A percentile compares a stretch with the other conserved stretches of the same genome.
These are phyloP conservation scores for Phylloporus scabripes DNA, from an alignment of 768 basidiomycete species.

Conservation along the genomic window DNA sequence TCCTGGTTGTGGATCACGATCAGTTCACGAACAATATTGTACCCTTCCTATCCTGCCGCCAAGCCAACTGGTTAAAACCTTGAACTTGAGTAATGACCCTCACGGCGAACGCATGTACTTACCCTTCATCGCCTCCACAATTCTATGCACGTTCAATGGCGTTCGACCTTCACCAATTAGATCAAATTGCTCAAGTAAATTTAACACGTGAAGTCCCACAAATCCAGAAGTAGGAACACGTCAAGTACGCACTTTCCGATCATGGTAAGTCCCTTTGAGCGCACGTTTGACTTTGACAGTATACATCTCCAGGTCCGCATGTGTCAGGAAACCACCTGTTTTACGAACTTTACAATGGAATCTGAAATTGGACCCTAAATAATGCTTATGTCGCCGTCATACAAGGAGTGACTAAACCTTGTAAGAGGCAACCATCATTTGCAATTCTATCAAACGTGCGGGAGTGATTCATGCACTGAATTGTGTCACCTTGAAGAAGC, in stretches of 20 bases:
- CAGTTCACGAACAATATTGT: constrained; percentile 8
- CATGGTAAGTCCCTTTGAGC: constrained; percentile 70
- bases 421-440: constrained; percentile 78
- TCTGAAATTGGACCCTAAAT: constrained; percentile 75
- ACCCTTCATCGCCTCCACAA: constrained; percentile 86
- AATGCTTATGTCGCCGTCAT: constrained; percentile 6
- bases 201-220: constrained; percentile 88
- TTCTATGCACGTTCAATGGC: constrained; percentile 67
- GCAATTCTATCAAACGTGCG: constrained; percentile 72
- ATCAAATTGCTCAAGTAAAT: constrained; percentile 75
- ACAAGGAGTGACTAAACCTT: constrained; percentile 30
- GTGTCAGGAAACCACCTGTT: constrained; percentile 76
- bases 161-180: constrained; percentile 45
- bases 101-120: constrained; percentile 26
- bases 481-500: constrained; percentile 67
- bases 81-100: constrained; percentile 3
- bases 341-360: constrained; percentile 59
- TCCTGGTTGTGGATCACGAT: constrained; percentile 53
- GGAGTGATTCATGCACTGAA: constrained; percentile 70
- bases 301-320: constrained; percentile 70
- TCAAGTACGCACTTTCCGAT: constrained; percentile 80
- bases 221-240: too few species aligned
- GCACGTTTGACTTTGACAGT: constrained; percentile 64
- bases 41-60: constrained; percentile 43
- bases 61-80: constrained; percentile 46